These are phyloP conservation scores for Aspergillus taichungensis DNA, from an alignment of 495 filamentous ascomycete species.

Conservation along the genomic window DNA sequence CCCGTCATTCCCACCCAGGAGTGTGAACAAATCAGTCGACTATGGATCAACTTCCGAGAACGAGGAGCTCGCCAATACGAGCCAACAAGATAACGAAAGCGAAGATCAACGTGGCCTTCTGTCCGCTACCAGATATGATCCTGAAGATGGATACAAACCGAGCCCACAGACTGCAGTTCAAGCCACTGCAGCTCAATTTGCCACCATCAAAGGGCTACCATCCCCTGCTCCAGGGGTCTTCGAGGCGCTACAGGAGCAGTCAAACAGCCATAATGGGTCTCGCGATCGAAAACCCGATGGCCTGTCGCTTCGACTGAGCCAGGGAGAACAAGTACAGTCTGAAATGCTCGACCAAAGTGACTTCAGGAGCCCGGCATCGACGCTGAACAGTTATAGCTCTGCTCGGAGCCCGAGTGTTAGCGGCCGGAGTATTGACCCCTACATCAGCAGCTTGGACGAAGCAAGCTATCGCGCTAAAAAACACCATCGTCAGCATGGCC, in stretches of 20 bases:
- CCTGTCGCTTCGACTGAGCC: slow-evolving; percentile 63
- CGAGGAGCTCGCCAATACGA: slow-evolving; percentile 29
- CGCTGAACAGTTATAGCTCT: slow-evolving; percentile 38
- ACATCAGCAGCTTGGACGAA: slow-evolving; percentile 78
- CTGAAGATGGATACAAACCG: slow-evolving; percentile 29
- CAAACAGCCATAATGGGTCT: slow-evolving; percentile 57
- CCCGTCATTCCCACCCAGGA: slow-evolving; percentile 33
- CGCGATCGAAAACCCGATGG: slow-evolving; percentile 74
- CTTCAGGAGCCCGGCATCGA: slow-evolving; percentile 39
- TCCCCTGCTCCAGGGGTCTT: slow-evolving; percentile 50
- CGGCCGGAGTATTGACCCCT: slow-evolving; percentile 68
- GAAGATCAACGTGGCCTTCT: slow-evolving; percentile 27
- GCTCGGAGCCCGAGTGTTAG: slow-evolving; percentile 45
- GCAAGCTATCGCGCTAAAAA: slow-evolving; percentile 55
- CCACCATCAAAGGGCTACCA: slow-evolving; percentile 45
- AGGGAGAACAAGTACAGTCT: slow-evolving; percentile 35
- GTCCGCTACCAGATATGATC: slow-evolving; percentile 45
- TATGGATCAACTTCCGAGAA: slow-evolving; percentile 41
- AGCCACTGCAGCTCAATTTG: slow-evolving; percentile 28
- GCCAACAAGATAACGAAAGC: slow-evolving; percentile 20
- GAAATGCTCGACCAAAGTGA: slow-evolving; percentile 13
- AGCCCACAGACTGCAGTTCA: slow-evolving; percentile 48
- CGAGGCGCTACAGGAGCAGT: slow-evolving; percentile 48
- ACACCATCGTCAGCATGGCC: slow-evolving; percentile 45
- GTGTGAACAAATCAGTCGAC: slow-evolving; percentile 34